Evolutionary conservation across 495 filamentous ascomycete species (phyloP).

Genomic region (Penicillium paxilli): DNA sequence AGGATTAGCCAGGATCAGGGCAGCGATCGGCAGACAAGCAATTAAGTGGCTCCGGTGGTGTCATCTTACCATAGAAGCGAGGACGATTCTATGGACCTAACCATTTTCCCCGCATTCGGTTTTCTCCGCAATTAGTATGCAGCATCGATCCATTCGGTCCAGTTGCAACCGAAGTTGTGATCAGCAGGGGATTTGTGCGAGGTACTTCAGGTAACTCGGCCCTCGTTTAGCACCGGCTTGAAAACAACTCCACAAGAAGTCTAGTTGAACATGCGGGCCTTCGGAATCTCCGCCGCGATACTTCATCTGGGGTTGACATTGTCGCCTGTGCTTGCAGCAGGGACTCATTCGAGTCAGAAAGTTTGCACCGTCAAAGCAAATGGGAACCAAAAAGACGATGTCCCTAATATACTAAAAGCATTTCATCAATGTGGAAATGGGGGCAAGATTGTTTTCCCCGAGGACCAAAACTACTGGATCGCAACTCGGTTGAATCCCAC

Average conservation of each 20-base stretch:
- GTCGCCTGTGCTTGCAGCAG: not conserved
- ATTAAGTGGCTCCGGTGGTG: slow-evolving; percentile 7
- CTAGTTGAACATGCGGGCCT: not conserved
- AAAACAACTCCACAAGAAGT: not conserved
- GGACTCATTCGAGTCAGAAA: slow-evolving; percentile 3
- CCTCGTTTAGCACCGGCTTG: too few species aligned
- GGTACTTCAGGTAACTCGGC: not conserved
- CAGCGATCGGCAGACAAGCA: slow-evolving; percentile 19
- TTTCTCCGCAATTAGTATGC: slow-evolving; percentile 8
- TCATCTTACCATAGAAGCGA: too few species aligned
- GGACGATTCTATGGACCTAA: too few species aligned
- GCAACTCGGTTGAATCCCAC: slow-evolving; percentile 48
- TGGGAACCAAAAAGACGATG: slow-evolving; percentile 40
- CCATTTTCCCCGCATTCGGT: slow-evolving; percentile 11
- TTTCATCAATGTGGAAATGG: slow-evolving; percentile 51
- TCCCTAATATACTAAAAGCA: slow-evolving; percentile 50
- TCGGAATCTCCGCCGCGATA: not conserved
- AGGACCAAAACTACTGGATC: slow-evolving; percentile 52
- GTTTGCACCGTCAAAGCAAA: slow-evolving; percentile 29
- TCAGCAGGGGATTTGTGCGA: not conserved
- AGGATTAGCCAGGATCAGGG: slow-evolving; percentile 2
- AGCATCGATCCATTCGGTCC: slow-evolving; percentile 4
- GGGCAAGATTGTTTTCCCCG: slow-evolving; percentile 53
- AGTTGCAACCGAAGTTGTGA: slow-evolving; percentile 13
- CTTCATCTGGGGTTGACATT: not conserved